phyloP scores from a whole-genome alignment of 177 flowering plant species.

The Telopea speciosissima region DNA sequence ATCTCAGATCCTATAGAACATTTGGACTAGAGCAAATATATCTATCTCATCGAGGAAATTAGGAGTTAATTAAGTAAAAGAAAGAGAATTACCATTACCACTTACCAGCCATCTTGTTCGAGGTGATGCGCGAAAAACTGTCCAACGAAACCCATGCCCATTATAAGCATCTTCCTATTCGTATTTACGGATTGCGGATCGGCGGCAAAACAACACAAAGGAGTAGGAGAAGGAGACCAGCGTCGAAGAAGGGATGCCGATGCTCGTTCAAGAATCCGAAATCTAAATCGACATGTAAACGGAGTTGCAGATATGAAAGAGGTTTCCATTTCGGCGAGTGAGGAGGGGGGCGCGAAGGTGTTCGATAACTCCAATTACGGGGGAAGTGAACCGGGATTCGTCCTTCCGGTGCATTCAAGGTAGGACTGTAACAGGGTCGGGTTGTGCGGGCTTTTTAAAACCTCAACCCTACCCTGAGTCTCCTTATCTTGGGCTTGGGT shows the following conservation, averaged over 20 bases:
- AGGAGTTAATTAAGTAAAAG: neutral
- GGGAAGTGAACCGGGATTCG: too few species aligned
- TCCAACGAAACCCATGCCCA: constrained; percentile 90
- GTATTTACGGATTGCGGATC: constrained; percentile 1
- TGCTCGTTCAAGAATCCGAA: neutral
- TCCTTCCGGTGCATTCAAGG: too few species aligned
- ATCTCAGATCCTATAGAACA: too few species aligned
- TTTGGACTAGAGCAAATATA: too few species aligned
- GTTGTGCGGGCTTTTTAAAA: too few species aligned
- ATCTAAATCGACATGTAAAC: neutral
- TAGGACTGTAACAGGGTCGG: too few species aligned
- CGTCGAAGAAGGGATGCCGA: neutral
- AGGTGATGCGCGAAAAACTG: constrained; percentile 49
- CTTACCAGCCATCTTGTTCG: constrained; percentile 55
- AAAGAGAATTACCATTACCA: too few species aligned
- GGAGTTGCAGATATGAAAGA: constrained; percentile 2
- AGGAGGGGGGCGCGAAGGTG: neutral
- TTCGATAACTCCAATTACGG: too few species aligned
- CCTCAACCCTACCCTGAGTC: too few species aligned
- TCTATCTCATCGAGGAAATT: too few species aligned
- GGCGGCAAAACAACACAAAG: neutral
- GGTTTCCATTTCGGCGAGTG: constrained; percentile 6
- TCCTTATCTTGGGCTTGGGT: too few species aligned
- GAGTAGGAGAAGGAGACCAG: neutral
- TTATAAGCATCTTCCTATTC: constrained; percentile 47